Conservation (phyloP, 805 yeast genomes). For the Metschnikowia borealis region DNA sequence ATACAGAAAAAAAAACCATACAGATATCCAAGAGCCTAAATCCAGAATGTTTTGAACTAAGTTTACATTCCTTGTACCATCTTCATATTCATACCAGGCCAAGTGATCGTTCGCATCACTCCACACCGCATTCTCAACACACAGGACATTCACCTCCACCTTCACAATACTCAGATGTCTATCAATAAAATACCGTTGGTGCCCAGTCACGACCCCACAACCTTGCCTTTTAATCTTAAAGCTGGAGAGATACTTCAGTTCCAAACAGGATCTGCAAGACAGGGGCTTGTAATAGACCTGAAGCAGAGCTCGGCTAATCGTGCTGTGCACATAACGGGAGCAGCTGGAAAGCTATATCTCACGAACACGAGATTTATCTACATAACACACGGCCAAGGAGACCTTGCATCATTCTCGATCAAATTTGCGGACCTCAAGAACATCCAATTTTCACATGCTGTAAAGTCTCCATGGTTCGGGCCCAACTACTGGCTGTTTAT, state of each 20-base stretch:
- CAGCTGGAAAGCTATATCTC: slow-evolving; percentile 39
- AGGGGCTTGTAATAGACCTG: slow-evolving; percentile 26
- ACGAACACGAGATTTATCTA: slow-evolving; percentile 41
- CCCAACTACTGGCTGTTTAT: slow-evolving; percentile 45
- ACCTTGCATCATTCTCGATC: slow-evolving; percentile 39
- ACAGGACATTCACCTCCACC: slow-evolving; percentile 2
- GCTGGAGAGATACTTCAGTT: slow-evolving; percentile 17
- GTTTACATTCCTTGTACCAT: neutral
- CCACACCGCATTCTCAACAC: neutral
- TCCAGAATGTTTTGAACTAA: neutral
- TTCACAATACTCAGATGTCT: slow-evolving; percentile 11
- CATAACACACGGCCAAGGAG: slow-evolving; percentile 38
- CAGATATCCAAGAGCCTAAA: too few species aligned
- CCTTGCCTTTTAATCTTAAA: slow-evolving; percentile 17
- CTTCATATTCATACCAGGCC: neutral
- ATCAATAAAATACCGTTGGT: slow-evolving; percentile 10
- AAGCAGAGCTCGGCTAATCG: slow-evolving; percentile 7
- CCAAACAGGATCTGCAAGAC: slow-evolving; percentile 22
- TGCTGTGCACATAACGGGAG: slow-evolving; percentile 26
- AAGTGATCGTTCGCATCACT: neutral
- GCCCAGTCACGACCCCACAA: neutral
- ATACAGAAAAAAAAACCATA: neutral
- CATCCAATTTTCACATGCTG: slow-evolving; percentile 34
- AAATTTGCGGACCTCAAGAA: slow-evolving; percentile 24
- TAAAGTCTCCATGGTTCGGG: slow-evolving; percentile 53